phyloP scores from a whole-genome alignment of 2,329 filamentous ascomycete species.

The Sarocladium brachiariae region DNA sequence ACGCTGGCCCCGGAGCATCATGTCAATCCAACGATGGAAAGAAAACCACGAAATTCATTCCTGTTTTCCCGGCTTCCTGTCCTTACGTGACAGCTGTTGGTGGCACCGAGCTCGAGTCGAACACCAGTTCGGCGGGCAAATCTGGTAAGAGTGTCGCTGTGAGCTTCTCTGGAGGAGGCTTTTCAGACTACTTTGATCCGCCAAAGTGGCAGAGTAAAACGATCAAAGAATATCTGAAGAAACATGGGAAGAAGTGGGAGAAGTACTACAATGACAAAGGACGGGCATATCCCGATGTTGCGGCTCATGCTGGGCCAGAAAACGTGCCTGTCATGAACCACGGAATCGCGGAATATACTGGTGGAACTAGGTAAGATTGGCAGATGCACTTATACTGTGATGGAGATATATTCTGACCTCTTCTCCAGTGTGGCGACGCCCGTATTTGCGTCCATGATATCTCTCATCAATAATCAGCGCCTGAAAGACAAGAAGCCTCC shows the following conservation, averaged over 20 bases:
- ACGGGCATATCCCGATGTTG: conserved; percentile 54
- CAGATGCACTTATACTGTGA: too few species aligned
- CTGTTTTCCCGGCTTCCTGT: conserved; percentile 33
- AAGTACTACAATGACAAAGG: conserved; percentile 39
- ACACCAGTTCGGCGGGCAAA: conserved; percentile 36
- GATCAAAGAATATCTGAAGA: conserved; percentile 32
- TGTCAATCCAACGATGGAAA: conserved; percentile 31
- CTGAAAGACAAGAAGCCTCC: conserved; percentile 44
- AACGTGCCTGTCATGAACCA: conserved; percentile 27
- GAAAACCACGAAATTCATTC: conserved; percentile 25
- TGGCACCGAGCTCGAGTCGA: conserved; percentile 42
- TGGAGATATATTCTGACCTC: too few species aligned
- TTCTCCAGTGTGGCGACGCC: conserved; percentile 48
- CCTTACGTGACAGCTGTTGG: conserved; percentile 59
- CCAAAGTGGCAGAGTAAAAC: conserved; percentile 38
- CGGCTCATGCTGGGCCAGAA: conserved; percentile 38
- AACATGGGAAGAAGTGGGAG: conserved; percentile 41
- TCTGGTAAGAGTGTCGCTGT: conserved; percentile 18
- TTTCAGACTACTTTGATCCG: conserved; percentile 42
- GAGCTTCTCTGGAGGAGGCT: conserved; percentile 43
- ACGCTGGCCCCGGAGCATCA: conserved; percentile 33
- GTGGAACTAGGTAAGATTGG: conserved; percentile 27
- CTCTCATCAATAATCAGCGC: conserved; percentile 57
- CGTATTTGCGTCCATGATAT: conserved; percentile 54
- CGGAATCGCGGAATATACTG: conserved; percentile 18